Conservation (phyloP, 2,329 filamentous ascomycete genomes). For the Elsinoe ampelina region DNA sequence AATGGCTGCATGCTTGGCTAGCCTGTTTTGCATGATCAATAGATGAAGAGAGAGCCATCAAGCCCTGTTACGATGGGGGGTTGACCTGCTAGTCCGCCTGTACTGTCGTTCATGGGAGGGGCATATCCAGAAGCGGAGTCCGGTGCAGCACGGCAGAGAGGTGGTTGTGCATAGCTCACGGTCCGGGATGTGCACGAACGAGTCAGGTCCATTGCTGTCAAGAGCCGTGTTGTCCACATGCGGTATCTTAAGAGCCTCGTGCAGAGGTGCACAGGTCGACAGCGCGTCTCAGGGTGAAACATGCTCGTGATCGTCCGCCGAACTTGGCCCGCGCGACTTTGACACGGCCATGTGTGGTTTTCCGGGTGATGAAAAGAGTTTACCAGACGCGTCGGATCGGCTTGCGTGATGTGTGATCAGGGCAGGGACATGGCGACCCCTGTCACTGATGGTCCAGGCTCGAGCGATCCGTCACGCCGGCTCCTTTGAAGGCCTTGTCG, state of each 20-base stretch:
- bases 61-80: neutral
- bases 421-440: neutral
- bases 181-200: neutral
- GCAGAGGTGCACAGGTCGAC: neutral
- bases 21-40: neutral
- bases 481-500: neutral
- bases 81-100: neutral
- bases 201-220: neutral
- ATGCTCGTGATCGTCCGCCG: neutral
- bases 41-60: neutral
- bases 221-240: neutral
- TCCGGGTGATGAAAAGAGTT: neutral
- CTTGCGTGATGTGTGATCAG: neutral
- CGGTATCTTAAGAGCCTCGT: neutral
- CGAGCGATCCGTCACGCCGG: neutral
- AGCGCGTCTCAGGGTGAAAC: constrained; percentile 6
- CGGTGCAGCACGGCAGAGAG: neutral
- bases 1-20: neutral
- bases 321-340: neutral
- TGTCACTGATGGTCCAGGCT: neutral
- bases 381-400: neutral
- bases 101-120: neutral
- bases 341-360: neutral
- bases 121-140: neutral
- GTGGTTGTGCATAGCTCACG: neutral